Evolutionary conservation across 805 yeast species (phyloP), one percentile per base, ranked within the genome.

Genomic region (Diddensiella transvaalensis): DNA sequence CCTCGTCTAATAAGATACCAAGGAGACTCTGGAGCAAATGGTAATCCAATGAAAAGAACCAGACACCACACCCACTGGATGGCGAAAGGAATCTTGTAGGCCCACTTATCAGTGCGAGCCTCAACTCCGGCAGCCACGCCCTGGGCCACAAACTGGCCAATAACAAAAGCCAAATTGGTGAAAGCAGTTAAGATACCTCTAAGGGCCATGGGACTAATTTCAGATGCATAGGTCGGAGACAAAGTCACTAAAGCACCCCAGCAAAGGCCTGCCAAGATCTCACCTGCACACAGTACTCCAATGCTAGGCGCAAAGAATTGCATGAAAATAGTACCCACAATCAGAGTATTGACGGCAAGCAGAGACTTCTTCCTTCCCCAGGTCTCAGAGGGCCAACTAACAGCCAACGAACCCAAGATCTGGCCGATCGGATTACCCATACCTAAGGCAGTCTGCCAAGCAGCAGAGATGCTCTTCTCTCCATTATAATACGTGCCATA

Each of bases 41-140:
- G 53, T 10, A 55, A 42, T n/a, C 46, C 54, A 3, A 75, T 60
- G 23, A 71, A 55, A 22, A 80, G 59, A 33, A 80, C 79, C 10
- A 72, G 58, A 10, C 80, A 76, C 82, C 82, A 80, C 4, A 71
- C 61, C 84, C 84, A 80, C 64, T 80, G 85, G 10, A 79, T 49
- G 2, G 79, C 83, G 59, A 76, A 78, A 5, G 85, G 83, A 36
- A 77, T 67, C 49, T 72, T 68, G 61, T 77, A 80, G 4, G 79
- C 74, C 67, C 70, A 57, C 19, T 68, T 57, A 30, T 64, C 56
- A 2, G 54, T 48, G 21, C 56, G 35, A 52, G 43, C 50, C 26
- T 52, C 51, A 52, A 42, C 64, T 42, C 69, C 78, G 53, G 69
- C 72, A 53, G 71, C 63, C 15, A 80, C 75, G 48, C 85, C 82